Evolutionary conservation across 371 early-diverging fungal species (phyloP), one percentile per base, ranked within the genome.

Genomic region (Lichtheimia hyalospora): DNA sequence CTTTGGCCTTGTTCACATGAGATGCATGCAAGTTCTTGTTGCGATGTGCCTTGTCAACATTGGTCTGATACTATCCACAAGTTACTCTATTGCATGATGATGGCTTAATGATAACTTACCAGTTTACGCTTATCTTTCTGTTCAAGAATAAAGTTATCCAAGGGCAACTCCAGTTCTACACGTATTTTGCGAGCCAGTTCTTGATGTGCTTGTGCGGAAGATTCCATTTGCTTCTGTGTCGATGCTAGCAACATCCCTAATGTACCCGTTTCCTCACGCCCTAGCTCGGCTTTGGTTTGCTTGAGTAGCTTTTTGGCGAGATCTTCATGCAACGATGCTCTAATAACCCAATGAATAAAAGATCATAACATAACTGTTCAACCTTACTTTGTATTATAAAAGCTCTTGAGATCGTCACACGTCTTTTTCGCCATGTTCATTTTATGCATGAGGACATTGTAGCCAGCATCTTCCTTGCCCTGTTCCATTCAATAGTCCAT

Each of bases 401-500:
- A 68, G 1, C 69, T 58, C 46, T 74, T 71, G 7, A 97, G 74
- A 70, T 96, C 94, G 52, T 88, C 88, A 57, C 88, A 88, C 1
- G 94, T 90, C 57, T 91, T 88, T 67, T 96, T 96, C 14, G 92
- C 90, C 61, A 77, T 85, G 66, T 87, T 87, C 84, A 97, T 87
- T 55, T 92, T 88, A 48, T 79, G 82, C 62, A 90, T 87, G 20
- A 96, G 74, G 4, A 87, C 90, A 34, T 91, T 86, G 55, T 90
- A 89, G 16, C 97, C 96, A 12, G 86, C 85, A 73, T 96, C 96
- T 53, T 89, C 87, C 57, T 89, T 83, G 12, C 93, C 95, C 95
- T 92, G 62, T 16, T 61, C 41, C 18, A 24, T 43, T 14, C 4
- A 14, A 42, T 10, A 23, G 21, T 44, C 34, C 41, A 28, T 15